A percentile compares a stretch with the other conserved stretches of the same genome.
Evolutionary conservation across 805 yeast genomes (phyloP).

Genomic region (Candida tibetensis): DNA sequence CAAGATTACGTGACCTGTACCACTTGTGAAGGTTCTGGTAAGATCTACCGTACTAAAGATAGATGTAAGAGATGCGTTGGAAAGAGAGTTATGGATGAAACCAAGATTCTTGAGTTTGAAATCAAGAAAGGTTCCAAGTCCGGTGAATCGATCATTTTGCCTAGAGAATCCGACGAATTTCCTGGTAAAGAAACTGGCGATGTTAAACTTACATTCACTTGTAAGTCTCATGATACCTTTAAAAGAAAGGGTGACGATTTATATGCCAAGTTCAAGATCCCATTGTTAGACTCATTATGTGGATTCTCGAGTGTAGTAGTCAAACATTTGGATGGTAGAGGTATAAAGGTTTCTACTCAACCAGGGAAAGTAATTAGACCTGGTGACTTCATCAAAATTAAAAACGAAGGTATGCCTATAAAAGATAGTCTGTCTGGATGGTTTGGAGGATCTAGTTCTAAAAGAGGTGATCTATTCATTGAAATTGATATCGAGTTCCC

Average conservation of each 20-base stretch:
- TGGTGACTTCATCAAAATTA: slow-evolving; percentile 60
- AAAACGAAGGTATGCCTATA: slow-evolving; percentile 83
- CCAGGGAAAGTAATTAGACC: slow-evolving; percentile 81
- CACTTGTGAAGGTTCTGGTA: slow-evolving; percentile 71
- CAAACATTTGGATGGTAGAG: slow-evolving; percentile 78
- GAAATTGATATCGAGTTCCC: slow-evolving; percentile 79
- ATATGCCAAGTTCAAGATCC: slow-evolving; percentile 54
- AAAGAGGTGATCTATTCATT: slow-evolving; percentile 68
- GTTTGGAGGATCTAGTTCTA: slow-evolving; percentile 23
- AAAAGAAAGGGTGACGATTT: slow-evolving; percentile 63
- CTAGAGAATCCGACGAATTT: slow-evolving; percentile 74
- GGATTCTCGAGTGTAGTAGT: slow-evolving; percentile 70
- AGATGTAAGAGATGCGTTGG: slow-evolving; percentile 79
- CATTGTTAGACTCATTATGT: slow-evolving; percentile 78
- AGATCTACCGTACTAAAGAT: slow-evolving; percentile 58
- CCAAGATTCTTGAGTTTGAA: slow-evolving; percentile 72
- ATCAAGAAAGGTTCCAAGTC: slow-evolving; percentile 68
- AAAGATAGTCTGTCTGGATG: slow-evolving; percentile 25
- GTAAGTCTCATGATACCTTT: slow-evolving; percentile 48
- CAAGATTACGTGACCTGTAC: slow-evolving; percentile 60
- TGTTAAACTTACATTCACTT: slow-evolving; percentile 59
- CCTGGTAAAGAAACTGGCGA: slow-evolving; percentile 77
- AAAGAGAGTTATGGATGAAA: slow-evolving; percentile 54
- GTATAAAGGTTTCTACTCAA: slow-evolving; percentile 61
- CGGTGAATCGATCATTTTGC: slow-evolving; percentile 58